phyloP scores from a whole-genome alignment of 345 rosid species.

The Camelina sativa region DNA sequence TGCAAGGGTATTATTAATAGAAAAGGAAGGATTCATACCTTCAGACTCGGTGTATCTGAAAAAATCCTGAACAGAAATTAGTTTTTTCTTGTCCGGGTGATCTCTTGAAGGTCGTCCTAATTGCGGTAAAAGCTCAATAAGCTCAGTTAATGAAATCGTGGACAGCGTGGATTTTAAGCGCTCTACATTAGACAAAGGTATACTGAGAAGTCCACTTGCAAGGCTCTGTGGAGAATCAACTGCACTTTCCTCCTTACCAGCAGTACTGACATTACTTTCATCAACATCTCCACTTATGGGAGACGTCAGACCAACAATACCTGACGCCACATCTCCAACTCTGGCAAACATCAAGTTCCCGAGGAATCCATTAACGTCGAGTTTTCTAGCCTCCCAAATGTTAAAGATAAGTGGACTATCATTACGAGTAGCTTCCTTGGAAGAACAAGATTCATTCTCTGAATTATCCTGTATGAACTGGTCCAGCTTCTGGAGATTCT shows the following conservation, averaged over 20 bases:
- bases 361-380: slow-evolving; percentile 74
- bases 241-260: slow-evolving; percentile 59
- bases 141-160: slow-evolving; percentile 75
- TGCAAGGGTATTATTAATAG: not conserved
- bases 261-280: slow-evolving; percentile 49
- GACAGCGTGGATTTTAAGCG: slow-evolving; percentile 84
- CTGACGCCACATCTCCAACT: slow-evolving; percentile 84
- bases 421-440: slow-evolving; percentile 47
- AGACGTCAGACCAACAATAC: slow-evolving; percentile 75
- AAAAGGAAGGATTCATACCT: slow-evolving; percentile 60
- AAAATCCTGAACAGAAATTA: slow-evolving; percentile 95
- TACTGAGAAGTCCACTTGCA: slow-evolving; percentile 76
- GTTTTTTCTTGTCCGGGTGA: slow-evolving; percentile 94
- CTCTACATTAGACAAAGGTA: slow-evolving; percentile 93
- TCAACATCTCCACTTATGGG: slow-evolving; percentile 63
- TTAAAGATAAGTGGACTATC: slow-evolving; percentile 57
- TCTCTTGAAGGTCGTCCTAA: slow-evolving; percentile 79
- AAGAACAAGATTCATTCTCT: slow-evolving; percentile 36
- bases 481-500: slow-evolving; percentile 72
- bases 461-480: slow-evolving; percentile 52
- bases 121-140: slow-evolving; percentile 85
- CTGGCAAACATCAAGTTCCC: slow-evolving; percentile 89
- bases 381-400: slow-evolving; percentile 83
- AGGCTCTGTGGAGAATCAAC: slow-evolving; percentile 67
- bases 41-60: slow-evolving; percentile 97